A percentile compares a stretch with the other conserved stretches of the same genome.
Conservation (phyloP, 148 eudicot genomes). For the Agrostemma githago region DNA sequence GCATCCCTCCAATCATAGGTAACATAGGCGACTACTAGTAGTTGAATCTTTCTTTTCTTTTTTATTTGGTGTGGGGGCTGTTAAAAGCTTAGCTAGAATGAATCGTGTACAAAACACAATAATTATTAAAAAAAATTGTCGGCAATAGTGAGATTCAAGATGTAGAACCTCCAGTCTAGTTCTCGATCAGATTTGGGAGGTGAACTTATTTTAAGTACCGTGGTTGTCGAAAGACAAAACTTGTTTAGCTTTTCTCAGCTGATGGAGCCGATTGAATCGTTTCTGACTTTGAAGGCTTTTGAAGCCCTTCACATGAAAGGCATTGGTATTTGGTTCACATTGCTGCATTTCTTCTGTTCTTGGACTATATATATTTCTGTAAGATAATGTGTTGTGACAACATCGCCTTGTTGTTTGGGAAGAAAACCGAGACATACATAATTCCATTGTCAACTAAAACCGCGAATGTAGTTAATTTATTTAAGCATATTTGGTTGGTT, state of each 20-base stretch:
- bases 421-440: too few species aligned
- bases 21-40: conserved; percentile 11
- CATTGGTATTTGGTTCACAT: too few species aligned
- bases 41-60: neutral
- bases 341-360: too few species aligned
- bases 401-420: too few species aligned
- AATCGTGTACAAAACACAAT: conserved; percentile 15
- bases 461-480: too few species aligned
- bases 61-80: neutral
- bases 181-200: neutral
- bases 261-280: too few species aligned
- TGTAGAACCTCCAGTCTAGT: neutral
- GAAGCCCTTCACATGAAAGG: too few species aligned
- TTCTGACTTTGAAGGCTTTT: too few species aligned
- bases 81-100: neutral
- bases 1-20: conserved; percentile 52
- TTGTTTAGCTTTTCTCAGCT: neutral
- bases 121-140: neutral
- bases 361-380: too few species aligned
- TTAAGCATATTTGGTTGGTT: too few species aligned
- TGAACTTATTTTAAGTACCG: neutral
- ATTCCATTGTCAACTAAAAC: too few species aligned
- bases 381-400: too few species aligned
- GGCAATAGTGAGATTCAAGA: neutral
- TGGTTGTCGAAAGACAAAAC: neutral